Conservation (phyloP, 805 yeast species). For the Ogataea chonburiensis region DNA sequence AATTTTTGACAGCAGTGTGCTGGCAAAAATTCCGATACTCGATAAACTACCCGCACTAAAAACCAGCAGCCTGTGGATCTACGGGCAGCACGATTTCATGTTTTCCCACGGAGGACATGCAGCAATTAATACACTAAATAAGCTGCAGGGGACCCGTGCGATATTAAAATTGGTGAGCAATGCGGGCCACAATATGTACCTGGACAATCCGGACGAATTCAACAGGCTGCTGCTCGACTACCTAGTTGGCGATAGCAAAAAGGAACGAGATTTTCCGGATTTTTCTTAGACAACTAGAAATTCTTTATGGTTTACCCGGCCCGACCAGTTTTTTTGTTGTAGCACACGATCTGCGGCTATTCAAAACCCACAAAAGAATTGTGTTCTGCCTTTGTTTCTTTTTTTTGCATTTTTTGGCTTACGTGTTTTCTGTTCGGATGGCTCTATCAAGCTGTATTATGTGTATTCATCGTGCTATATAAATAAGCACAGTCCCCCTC, state of each 20-base stretch:
- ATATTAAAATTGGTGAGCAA: slow-evolving; percentile 43
- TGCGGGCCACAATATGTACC: slow-evolving; percentile 75
- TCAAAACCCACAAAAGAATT: slow-evolving; percentile 1
- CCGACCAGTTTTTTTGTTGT: slow-evolving; percentile 1
- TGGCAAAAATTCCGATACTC: slow-evolving; percentile 63
- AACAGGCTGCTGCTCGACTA: slow-evolving; percentile 44
- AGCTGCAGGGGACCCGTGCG: slow-evolving; percentile 23
- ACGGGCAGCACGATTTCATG: slow-evolving; percentile 80
- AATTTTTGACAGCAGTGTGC: slow-evolving; percentile 54
- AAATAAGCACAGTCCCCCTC: slow-evolving; percentile 5
- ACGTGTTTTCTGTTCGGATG: slow-evolving; percentile 15
- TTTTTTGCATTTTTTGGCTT: slow-evolving; percentile 11
- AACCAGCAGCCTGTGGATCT: slow-evolving; percentile 44
- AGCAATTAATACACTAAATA: slow-evolving; percentile 33
- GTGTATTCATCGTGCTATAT: slow-evolving; percentile 7
- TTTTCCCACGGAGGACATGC: slow-evolving; percentile 57
- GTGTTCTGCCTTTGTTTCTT: slow-evolving; percentile 12
- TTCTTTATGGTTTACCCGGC: slow-evolving; percentile 8
- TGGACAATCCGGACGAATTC: slow-evolving; percentile 61
- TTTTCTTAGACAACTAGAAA: too few relatives aligned
- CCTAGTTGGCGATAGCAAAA: slow-evolving; percentile 24
- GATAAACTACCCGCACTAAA: slow-evolving; percentile 48
- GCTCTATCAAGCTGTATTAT: slow-evolving; percentile 1
- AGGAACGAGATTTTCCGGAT: too few relatives aligned
- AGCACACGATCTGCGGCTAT: slow-evolving; percentile 11